A percentile compares a stretch with the other conserved stretches of the same genome.
phyloP scores from a whole-genome alignment of 2,329 filamentous ascomycete species.

The Didymella lethalis region DNA sequence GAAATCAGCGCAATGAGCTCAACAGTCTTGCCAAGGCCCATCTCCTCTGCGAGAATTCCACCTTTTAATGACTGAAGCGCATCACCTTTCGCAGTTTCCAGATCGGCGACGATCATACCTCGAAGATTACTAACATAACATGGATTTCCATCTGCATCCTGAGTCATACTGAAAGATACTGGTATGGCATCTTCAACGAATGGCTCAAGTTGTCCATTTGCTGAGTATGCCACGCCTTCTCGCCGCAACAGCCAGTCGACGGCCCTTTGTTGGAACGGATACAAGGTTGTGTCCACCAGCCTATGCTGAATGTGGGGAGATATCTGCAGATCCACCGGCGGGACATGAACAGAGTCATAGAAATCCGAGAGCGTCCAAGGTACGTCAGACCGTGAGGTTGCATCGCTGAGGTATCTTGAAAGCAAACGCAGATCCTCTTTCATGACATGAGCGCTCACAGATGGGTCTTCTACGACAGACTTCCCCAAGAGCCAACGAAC shows the following conservation, averaged over 20 bases:
- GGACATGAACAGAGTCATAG: slow-evolving; percentile 73
- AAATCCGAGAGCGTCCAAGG: slow-evolving; percentile 65
- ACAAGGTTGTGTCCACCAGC: slow-evolving; percentile 59
- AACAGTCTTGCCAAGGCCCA: slow-evolving; percentile 83
- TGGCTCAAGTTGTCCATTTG: slow-evolving; percentile 25
- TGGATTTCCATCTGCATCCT: slow-evolving; percentile 57
- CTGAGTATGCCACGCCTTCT: slow-evolving; percentile 65
- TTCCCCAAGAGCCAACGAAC: slow-evolving; percentile 42
- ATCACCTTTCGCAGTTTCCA: slow-evolving; percentile 53
- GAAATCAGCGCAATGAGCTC: slow-evolving; percentile 77
- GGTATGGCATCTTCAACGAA: slow-evolving; percentile 37
- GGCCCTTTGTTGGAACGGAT: slow-evolving; percentile 75
- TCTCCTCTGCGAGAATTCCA: slow-evolving; percentile 79
- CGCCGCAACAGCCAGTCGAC: slow-evolving; percentile 73
- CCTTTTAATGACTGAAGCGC: slow-evolving; percentile 56
- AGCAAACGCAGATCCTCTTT: slow-evolving; percentile 40
- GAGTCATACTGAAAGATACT: slow-evolving; percentile 55
- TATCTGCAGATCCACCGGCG: slow-evolving; percentile 54
- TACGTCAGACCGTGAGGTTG: slow-evolving; percentile 19
- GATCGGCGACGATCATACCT: slow-evolving; percentile 64
- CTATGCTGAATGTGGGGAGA: slow-evolving; percentile 42
- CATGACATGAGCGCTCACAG: slow-evolving; percentile 24
- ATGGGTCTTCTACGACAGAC: slow-evolving; percentile 38
- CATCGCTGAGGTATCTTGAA: slow-evolving; percentile 33
- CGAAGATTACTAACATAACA: slow-evolving; percentile 71